Evolutionary conservation across 2,329 filamentous ascomycete species (phyloP).

Genomic region (Pseudogymnoascus sp.): DNA sequence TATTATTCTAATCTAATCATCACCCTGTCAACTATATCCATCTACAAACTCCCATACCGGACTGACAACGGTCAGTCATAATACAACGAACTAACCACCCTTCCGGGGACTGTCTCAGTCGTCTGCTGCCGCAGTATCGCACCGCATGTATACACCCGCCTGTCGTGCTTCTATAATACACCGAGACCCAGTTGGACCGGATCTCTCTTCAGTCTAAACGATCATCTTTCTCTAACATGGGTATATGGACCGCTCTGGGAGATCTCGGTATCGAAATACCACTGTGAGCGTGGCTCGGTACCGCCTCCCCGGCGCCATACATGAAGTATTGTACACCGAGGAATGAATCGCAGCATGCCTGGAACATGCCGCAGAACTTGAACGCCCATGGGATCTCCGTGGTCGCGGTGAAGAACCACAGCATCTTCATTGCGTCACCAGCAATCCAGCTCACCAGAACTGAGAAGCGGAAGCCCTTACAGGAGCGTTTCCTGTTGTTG

Average conservation of each 20-base stretch:
- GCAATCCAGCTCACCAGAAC: constrained; percentile 71
- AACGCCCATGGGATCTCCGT: constrained; percentile 68
- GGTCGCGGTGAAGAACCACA: constrained; percentile 69
- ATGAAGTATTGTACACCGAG: constrained; percentile 67
- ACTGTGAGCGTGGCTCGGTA: not conserved
- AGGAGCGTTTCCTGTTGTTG: constrained; percentile 60
- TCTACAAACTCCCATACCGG: not conserved
- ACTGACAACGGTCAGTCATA: not conserved
- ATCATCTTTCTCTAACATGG: constrained; percentile 24
- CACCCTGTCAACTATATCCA: not conserved
- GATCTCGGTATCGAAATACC: constrained; percentile 5
- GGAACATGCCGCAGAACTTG: constrained; percentile 75
- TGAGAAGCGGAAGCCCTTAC: constrained; percentile 68
- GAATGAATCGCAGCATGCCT: constrained; percentile 67
- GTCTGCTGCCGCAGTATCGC: not conserved
- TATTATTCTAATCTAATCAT: constrained; percentile 3
- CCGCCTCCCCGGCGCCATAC: constrained; percentile 48
- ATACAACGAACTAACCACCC: not conserved
- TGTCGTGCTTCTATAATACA: not conserved
- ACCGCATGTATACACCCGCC: not conserved
- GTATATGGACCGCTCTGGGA: constrained; percentile 14
- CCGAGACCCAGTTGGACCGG: not conserved
- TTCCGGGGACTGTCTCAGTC: not conserved
- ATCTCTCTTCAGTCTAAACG: constrained; percentile 17
- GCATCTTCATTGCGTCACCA: constrained; percentile 81